phyloP scores from a whole-genome alignment of 345 rosid species.

The Orychophragmus violaceus region DNA sequence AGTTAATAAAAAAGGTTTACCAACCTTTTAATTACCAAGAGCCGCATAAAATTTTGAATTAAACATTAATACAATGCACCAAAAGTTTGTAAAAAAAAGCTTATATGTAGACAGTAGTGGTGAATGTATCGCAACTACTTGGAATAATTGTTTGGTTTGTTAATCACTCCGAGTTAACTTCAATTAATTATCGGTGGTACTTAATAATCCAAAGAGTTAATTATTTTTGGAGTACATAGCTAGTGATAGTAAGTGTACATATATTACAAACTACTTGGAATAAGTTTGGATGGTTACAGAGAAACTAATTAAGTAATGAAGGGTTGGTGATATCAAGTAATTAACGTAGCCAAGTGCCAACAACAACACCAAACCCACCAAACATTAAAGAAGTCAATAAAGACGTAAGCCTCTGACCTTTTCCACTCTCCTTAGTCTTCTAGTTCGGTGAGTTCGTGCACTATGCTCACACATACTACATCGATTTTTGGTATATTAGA shows the following conservation, averaged over 20 bases:
- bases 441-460: conserved; percentile 27
- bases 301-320: conserved; percentile 7
- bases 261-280: background rate
- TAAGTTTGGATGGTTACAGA: conserved; percentile 1
- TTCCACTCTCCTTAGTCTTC: conserved; percentile 28
- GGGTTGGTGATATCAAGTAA: conserved; percentile 25
- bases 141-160: no score
- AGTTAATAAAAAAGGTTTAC: no score
- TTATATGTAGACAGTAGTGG: background rate
- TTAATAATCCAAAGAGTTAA: no score
- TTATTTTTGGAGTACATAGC: no score
- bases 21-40: conserved; percentile 16
- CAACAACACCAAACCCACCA: conserved; percentile 39
- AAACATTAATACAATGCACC: background rate
- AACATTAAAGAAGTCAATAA: conserved; percentile 24
- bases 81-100: no score
- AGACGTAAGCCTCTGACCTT: conserved; percentile 29
- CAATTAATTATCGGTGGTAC: no score
- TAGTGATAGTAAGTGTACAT: no score
- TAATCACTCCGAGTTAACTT: no score
- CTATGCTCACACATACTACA: conserved; percentile 20
- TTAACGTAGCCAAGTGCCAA: conserved; percentile 30
- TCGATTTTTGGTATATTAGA: background rate
- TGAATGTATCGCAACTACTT: background rate
- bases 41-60: background rate